These are phyloP conservation scores for Calonectria multiphialidica DNA, from an alignment of 2,329 filamentous ascomycete species.

Conservation along the genomic window DNA sequence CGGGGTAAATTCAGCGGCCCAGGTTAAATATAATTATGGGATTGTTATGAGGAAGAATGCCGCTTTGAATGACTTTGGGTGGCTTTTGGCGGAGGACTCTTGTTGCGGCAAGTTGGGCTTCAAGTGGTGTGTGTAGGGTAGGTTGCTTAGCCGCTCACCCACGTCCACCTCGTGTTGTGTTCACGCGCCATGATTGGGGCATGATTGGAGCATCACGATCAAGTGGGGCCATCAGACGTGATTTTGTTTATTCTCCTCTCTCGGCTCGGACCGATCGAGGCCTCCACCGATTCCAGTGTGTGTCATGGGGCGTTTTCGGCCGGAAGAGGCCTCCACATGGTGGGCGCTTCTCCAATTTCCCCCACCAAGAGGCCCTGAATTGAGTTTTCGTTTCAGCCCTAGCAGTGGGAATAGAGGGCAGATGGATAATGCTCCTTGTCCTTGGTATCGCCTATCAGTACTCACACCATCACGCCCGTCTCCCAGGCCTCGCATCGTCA, in stretches of 20 bases:
- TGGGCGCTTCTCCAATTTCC: not conserved
- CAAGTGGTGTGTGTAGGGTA: not conserved
- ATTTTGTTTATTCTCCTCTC: not conserved
- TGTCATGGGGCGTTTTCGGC: not conserved
- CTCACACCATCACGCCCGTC: no score
- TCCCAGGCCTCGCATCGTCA: no score
- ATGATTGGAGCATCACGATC: not conserved
- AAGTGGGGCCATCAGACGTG: not conserved
- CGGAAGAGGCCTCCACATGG: not conserved
- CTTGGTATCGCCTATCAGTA: no score
- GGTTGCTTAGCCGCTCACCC: no score
- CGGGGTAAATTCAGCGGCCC: not conserved
- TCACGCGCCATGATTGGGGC: not conserved
- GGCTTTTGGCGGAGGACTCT: not conserved
- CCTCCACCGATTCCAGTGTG: not conserved
- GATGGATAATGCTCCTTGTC: not conserved
- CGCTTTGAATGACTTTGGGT: no score
- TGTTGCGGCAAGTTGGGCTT: not conserved
- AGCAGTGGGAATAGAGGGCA: not conserved
- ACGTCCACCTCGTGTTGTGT: not conserved
- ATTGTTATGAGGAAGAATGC: no score
- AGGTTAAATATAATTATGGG: not conserved
- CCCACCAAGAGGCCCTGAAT: not conserved
- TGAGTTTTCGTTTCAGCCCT: not conserved
- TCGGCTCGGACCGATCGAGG: constrained; percentile 1